These are phyloP conservation scores for Malus hybrid DNA, from an alignment of 331 rosid genomes.

Conservation along the genomic window DNA sequence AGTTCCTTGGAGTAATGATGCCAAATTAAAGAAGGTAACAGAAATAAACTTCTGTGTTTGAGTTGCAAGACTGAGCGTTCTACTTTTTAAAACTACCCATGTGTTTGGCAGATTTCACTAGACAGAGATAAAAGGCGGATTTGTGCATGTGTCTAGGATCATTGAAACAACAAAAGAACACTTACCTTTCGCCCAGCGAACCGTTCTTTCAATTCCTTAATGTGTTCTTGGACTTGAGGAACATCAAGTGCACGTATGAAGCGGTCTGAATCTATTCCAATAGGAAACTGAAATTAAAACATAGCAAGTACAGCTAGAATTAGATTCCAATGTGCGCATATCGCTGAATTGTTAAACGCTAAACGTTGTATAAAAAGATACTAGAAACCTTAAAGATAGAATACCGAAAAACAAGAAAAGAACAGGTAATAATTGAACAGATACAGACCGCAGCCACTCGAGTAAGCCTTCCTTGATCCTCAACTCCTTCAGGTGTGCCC, in stretches of 20 bases:
- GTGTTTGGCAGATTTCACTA: neutral
- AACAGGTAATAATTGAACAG: neutral
- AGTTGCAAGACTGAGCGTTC: neutral
- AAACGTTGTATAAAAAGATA: neutral
- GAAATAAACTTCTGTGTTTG: neutral
- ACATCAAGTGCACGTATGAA: conserved; percentile 66
- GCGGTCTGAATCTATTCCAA: conserved; percentile 80
- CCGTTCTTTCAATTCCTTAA: conserved; percentile 69
- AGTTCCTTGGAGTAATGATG: neutral
- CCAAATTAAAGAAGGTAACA: neutral
- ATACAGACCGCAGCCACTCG: conserved; percentile 91
- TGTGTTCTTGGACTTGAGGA: conserved; percentile 41
- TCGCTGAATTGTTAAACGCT: neutral
- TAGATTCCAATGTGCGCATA: neutral
- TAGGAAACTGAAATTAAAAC: conserved; percentile 60
- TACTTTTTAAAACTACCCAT: neutral
- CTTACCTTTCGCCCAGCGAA: conserved; percentile 76
- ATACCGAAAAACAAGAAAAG: neutral
- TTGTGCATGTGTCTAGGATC: neutral
- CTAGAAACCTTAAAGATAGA: neutral
- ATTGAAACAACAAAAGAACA: conserved; percentile 7
- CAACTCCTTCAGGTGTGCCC: conserved; percentile 98
- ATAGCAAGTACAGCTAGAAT: conserved; percentile 6
- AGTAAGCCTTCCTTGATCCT: conserved; percentile 92
- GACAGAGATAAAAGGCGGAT: neutral